Percentiles rank a stretch among this genome's conserved stretches.
phyloP scores from a whole-genome alignment of 2,329 filamentous ascomycete genomes.

The Epichloe elymi region DNA sequence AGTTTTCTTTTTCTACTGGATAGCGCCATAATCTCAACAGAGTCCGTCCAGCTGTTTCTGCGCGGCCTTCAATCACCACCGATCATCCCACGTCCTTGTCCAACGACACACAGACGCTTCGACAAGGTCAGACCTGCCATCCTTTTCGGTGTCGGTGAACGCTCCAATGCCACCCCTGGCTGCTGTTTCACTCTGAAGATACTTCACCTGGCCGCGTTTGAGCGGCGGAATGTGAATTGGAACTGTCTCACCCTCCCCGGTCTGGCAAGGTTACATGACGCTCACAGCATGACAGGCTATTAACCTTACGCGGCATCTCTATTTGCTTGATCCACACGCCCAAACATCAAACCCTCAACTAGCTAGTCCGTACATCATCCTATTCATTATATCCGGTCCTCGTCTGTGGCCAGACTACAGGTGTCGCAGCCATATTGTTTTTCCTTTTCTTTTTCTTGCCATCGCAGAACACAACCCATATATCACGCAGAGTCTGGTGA shows the following conservation, averaged over 20 bases:
- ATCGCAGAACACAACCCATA: neutral
- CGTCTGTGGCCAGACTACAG: neutral
- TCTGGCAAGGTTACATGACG: constrained; percentile 2
- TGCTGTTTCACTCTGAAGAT: constrained; percentile 11
- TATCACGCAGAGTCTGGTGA: neutral
- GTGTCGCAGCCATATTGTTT: neutral
- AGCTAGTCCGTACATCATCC: neutral
- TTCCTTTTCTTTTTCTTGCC: no score
- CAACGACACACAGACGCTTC: constrained; percentile 5
- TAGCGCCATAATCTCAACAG: no score
- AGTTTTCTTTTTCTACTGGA: no score
- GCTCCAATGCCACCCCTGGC: constrained; percentile 13
- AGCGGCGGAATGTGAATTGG: constrained; percentile 8
- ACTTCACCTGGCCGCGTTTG: constrained; percentile 10
- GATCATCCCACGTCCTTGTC: neutral
- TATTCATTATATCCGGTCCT: neutral
- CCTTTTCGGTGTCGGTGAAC: constrained; percentile 8
- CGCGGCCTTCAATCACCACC: neutral
- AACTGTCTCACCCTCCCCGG: constrained; percentile 4
- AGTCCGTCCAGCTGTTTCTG: neutral
- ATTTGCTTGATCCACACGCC: constrained; percentile 2
- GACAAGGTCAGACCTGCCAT: neutral
- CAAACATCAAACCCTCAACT: neutral
- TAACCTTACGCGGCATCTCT: constrained; percentile 8
- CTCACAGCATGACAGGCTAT: constrained; percentile 1